Conservation (phyloP, 352 stramenopile species). For the Globisporangium solare region DNA sequence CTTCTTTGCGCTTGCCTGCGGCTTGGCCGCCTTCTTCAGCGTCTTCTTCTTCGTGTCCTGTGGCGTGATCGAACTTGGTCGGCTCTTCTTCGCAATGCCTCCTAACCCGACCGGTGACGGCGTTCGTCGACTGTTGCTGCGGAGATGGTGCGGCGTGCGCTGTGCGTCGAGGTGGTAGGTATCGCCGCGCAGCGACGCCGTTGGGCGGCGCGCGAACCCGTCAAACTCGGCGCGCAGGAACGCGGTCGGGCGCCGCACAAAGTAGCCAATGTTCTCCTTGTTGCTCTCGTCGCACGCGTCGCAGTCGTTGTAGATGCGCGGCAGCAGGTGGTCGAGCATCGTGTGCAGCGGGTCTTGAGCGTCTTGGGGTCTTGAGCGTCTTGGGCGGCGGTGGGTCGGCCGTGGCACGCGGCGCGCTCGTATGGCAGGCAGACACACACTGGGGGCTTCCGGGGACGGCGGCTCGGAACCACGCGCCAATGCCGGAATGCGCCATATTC, state of each 20-base stretch:
- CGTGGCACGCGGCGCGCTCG: not conserved
- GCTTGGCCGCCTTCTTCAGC: constrained; percentile 14
- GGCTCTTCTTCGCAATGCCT: constrained; percentile 6
- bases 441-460: too few species aligned
- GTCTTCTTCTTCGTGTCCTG: constrained; percentile 25
- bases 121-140: not conserved
- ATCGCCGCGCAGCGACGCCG: constrained; percentile 10
- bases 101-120: constrained; percentile 4
- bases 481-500: too few species aligned
- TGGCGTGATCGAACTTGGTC: constrained; percentile 13
- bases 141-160: not conserved
- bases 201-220: not conserved
- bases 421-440: too few species aligned
- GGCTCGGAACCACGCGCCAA: too few species aligned
- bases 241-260: constrained; percentile 29
- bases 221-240: constrained; percentile 11
- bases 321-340: constrained; percentile 42
- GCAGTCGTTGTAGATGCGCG: constrained; percentile 35
- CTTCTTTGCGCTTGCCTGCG: constrained; percentile 2
- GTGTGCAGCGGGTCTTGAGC: constrained; percentile 5
- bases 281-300: constrained; percentile 42
- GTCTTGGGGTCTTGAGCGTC: constrained; percentile 5
- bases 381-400: not conserved
- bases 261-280: constrained; percentile 71
- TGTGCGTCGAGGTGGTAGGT: not conserved